Evolutionary conservation across 495 filamentous ascomycete species (phyloP).

Genomic region (Hapsidospora chrysogenum): DNA sequence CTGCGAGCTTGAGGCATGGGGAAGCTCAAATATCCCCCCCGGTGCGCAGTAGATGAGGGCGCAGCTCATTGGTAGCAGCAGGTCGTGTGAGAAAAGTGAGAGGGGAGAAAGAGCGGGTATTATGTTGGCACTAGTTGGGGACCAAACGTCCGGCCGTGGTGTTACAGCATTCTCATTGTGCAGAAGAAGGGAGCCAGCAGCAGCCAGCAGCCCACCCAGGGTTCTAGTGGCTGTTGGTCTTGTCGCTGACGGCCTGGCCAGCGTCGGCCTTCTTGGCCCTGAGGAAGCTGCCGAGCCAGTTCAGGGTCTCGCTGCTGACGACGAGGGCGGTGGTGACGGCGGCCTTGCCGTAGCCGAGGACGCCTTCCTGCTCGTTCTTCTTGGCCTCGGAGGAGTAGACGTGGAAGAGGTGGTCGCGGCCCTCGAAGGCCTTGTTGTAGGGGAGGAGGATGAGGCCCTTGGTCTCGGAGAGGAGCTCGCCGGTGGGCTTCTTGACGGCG

Average conservation of each 20-base stretch:
- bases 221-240: constrained; percentile 6
- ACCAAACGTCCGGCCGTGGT: no score
- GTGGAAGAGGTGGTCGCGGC: constrained; percentile 57
- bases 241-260: constrained; percentile 36
- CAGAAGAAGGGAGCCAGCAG: no score
- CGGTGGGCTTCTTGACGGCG: constrained; percentile 72
- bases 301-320: constrained; percentile 48
- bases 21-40: no score
- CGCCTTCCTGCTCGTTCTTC: constrained; percentile 53
- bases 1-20: no score
- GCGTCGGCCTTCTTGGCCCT: constrained; percentile 43
- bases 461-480: constrained; percentile 53
- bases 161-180: no score
- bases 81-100: no score
- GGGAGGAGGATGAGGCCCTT: constrained; percentile 50
- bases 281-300: constrained; percentile 37
- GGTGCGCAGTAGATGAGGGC: no score
- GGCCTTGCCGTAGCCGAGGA: constrained; percentile 56
- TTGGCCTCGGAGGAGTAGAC: constrained; percentile 61
- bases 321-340: constrained; percentile 56
- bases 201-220: no score
- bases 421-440: constrained; percentile 43
- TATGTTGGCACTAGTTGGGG: no score
- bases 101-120: no score
- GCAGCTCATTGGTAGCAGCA: no score